Percentiles rank a stretch among this genome's conserved stretches.
These are phyloP conservation scores for Trichosporon sp. DNA, from an alignment of 1,284 basidiomycete species.

Conservation along the genomic window DNA sequence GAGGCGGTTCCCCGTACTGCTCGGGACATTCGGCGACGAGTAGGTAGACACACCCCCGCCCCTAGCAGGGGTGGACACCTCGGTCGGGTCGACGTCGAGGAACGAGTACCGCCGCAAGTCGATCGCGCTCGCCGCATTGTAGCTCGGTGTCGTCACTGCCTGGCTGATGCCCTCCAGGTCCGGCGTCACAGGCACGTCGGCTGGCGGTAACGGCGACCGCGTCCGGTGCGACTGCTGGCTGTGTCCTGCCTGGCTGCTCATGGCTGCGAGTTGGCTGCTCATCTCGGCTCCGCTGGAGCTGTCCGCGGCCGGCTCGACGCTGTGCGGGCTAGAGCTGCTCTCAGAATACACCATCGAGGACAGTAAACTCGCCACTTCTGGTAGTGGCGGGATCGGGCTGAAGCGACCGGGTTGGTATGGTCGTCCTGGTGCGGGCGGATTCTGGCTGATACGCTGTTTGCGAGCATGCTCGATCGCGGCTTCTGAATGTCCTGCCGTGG, in stretches of 20 bases:
- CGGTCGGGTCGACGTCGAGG: slow-evolving; percentile 28
- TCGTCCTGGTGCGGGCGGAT: slow-evolving; percentile 21
- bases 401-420: slow-evolving; percentile 24
- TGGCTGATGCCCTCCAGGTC: slow-evolving; percentile 16
- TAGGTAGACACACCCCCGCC: slow-evolving; percentile 19
- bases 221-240: slow-evolving; percentile 17
- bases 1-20: neutral
- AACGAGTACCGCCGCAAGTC: slow-evolving; percentile 26
- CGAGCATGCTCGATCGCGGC: slow-evolving; percentile 20
- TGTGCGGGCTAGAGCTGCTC: neutral
- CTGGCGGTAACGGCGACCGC: slow-evolving; percentile 7
- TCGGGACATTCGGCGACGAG: slow-evolving; percentile 17
- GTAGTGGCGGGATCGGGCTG: slow-evolving; percentile 19
- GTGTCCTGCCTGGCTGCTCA: slow-evolving; percentile 14
- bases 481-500: slow-evolving; percentile 7
- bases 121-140: slow-evolving; percentile 13
- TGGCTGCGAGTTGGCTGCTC: slow-evolving; percentile 2
- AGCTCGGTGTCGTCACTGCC: slow-evolving; percentile 13
- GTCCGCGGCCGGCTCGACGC: slow-evolving; percentile 11
- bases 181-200: slow-evolving; percentile 8
- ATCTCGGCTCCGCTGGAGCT: slow-evolving; percentile 2
- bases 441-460: slow-evolving; percentile 24
- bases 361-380: slow-evolving; percentile 3
- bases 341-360: neutral
- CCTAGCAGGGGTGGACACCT: slow-evolving; percentile 20